These are phyloP conservation scores for Colletotrichum neosansevieriae DNA, from an alignment of 2,329 filamentous ascomycete genomes.

Conservation along the genomic window DNA sequence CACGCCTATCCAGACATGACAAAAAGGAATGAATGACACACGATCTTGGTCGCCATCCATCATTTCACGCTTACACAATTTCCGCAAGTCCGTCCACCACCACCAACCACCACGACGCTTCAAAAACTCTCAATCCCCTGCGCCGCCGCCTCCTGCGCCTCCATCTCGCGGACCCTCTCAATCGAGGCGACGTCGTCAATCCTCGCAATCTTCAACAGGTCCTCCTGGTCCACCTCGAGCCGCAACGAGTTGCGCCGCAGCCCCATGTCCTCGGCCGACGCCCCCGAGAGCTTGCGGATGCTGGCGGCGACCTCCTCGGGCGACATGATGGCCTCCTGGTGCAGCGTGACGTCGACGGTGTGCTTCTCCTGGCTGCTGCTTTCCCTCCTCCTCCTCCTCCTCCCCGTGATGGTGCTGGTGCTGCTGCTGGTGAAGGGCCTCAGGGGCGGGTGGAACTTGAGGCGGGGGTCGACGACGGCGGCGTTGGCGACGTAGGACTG, in stretches of 20 bases:
- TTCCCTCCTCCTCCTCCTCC: neutral
- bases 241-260: neutral
- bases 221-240: neutral
- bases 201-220: neutral
- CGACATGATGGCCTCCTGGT: neutral
- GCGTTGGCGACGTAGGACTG: neutral
- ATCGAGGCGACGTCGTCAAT: constrained; percentile 3
- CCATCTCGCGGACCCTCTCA: neutral
- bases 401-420: too few relatives aligned
- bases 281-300: neutral
- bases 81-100: too few relatives aligned
- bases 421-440: neutral
- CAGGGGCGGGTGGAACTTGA: neutral
- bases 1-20: too few relatives aligned
- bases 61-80: too few relatives aligned
- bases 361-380: neutral
- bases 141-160: too few relatives aligned
- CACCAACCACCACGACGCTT: too few relatives aligned
- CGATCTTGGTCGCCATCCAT: too few relatives aligned
- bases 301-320: neutral
- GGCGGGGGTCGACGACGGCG: neutral
- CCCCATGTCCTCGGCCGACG: neutral
- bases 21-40: too few relatives aligned
- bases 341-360: constrained; percentile 1
- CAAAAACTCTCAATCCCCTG: too few relatives aligned